Base-by-base conservation (phyloP, 2,329 filamentous ascomycete species). In the Cucurbitaria berberidis region DNA sequence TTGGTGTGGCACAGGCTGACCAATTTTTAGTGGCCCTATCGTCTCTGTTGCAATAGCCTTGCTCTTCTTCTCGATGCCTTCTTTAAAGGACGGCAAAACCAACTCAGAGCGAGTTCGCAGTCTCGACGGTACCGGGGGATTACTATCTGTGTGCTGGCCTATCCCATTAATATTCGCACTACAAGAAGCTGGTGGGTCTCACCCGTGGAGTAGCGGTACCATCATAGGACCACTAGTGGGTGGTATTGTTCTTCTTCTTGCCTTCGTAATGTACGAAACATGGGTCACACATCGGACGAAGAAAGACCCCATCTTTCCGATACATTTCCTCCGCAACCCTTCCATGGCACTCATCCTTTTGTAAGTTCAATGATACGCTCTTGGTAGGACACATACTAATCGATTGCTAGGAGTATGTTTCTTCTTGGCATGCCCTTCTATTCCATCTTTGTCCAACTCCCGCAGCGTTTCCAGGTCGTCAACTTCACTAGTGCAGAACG, bases 111-210 rank as follows among this genome's bases (percentile, higher is more conserved):
- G 67, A 9, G 48, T 71, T n/a, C 59, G 57, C 15, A 46, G 58
- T 24, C 60, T 73, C n/a, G 70, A 73, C 40, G 45, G 61, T 10
- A 44, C 69, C 8, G 71, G 69, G 3, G 68, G 67, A 8, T 45
- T 68, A 2, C 61, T 73, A 15, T 72, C 67, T 1, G 51, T 73
- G 8, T 64, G 53, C 19, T 70, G 65, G 67, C 67, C 69, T 0
- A 66, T 74, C 15, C 67, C 70, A 9, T 51, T 74, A 16, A 60
- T 73, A 16, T 73, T 71, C 36, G 69, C 66, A 1, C 48, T 73
- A 6, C 68, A 74, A 53, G 66, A 73, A 51, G 70, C 63, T 21
- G 70, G 68, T 3, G 50, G 64, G 18, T 57, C 54, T 4, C 62
- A 63, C 35, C 35, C 44, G 1, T 72, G 69, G 69, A 63, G 46